A percentile compares a stretch with the other conserved stretches of the same genome.
phyloP scores from a whole-genome alignment of 2,329 filamentous ascomycete genomes.

The Leptographium flavum region DNA sequence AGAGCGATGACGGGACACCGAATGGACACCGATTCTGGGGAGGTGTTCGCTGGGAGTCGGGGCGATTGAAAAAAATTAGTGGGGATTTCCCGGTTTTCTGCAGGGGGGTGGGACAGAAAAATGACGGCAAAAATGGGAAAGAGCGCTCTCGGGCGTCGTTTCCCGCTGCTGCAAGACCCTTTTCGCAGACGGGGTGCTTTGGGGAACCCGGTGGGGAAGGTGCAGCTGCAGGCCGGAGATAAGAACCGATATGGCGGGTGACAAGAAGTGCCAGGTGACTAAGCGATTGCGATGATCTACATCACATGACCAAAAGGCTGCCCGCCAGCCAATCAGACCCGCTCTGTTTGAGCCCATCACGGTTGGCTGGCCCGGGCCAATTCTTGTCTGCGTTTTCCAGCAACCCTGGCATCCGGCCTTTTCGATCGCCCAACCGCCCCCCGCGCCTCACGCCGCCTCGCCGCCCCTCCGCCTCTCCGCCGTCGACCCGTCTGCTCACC shows the following conservation, averaged over 20 bases:
- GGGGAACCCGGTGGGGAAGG: too few relatives aligned
- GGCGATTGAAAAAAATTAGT: constrained; percentile 1
- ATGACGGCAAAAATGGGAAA: not conserved
- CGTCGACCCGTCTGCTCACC: not conserved
- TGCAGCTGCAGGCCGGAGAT: too few relatives aligned
- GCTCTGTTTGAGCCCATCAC: constrained; percentile 4
- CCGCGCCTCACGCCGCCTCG: too few relatives aligned
- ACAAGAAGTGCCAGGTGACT: too few relatives aligned
- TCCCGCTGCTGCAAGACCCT: too few relatives aligned
- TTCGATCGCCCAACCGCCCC: not conserved
- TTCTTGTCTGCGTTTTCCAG: not conserved
- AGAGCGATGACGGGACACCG: too few relatives aligned
- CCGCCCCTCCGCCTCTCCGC: not conserved
- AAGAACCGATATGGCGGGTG: too few relatives aligned
- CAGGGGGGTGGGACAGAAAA: not conserved
- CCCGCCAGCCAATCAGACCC: constrained; percentile 5
- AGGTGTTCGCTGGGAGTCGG: not conserved
- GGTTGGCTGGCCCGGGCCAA: constrained; percentile 4
- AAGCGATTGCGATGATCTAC: not conserved
- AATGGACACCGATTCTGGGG: not conserved
- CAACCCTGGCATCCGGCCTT: not conserved
- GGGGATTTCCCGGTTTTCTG: not conserved
- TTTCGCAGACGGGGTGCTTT: not conserved
- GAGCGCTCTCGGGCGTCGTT: not conserved
- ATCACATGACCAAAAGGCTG: not conserved